phyloP scores from a whole-genome alignment of 306 rosid genomes.

The Castanospermum australe region DNA sequence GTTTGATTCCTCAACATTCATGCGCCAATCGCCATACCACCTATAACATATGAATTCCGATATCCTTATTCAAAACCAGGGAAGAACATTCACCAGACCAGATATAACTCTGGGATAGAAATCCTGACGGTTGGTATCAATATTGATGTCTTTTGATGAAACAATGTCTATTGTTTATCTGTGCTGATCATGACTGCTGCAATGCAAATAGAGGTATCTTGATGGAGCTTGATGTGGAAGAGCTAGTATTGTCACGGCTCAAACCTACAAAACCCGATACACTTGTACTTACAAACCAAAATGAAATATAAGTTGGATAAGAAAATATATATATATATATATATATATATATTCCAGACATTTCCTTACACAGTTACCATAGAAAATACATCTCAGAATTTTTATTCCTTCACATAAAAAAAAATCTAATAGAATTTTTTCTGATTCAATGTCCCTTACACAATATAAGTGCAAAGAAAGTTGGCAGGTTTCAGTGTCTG shows the following conservation, averaged over 20 bases:
- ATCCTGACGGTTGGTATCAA: background rate
- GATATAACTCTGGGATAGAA: background rate
- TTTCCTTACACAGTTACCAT: background rate
- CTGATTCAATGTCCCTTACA: background rate
- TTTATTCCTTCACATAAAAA: background rate
- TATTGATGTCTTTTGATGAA: background rate
- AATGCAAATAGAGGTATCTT: background rate
- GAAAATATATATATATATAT: too few species aligned
- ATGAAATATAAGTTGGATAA: background rate
- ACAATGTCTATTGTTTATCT: background rate
- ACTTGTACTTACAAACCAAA: background rate
- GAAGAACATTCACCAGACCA: too few species aligned
- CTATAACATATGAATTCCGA: background rate
- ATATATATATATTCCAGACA: too few species aligned
- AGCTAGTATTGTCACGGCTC: too few species aligned
- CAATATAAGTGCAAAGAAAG: background rate
- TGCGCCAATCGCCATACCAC: background rate
- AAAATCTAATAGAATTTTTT: background rate
- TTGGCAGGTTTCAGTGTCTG: background rate
- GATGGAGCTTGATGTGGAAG: background rate
- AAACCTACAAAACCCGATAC: too few species aligned
- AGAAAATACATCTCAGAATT: too few species aligned
- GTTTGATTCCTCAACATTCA: background rate
- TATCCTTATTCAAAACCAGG: background rate
- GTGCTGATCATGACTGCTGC: background rate